A percentile compares a stretch with the other conserved stretches of the same genome.
phyloP scores from a whole-genome alignment of 495 filamentous ascomycete species.

The Lasiosphaeris hirsuta region DNA sequence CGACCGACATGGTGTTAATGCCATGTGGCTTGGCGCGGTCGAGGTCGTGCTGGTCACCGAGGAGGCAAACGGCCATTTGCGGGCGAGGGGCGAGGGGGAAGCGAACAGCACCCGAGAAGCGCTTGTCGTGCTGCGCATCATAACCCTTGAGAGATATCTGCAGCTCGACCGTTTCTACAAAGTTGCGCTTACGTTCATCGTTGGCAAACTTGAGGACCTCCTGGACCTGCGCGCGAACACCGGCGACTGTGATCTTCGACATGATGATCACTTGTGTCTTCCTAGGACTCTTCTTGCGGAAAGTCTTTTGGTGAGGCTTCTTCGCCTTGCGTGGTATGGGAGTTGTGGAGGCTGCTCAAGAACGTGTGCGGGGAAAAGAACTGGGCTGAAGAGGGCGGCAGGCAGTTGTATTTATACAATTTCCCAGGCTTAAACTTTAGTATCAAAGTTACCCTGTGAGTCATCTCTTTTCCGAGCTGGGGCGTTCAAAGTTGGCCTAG shows the following conservation, averaged over 20 bases:
- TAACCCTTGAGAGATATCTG: constrained; percentile 8
- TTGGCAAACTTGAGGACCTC: background rate
- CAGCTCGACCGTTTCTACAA: constrained; percentile 5
- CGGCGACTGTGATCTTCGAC: constrained; percentile 15
- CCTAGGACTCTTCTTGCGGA: constrained; percentile 2
- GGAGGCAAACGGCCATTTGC: constrained; percentile 85
- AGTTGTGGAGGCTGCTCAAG: background rate
- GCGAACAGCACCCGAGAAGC: constrained; percentile 90
- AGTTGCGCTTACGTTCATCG: background rate
- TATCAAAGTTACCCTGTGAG: no score
- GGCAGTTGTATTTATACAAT: background rate
- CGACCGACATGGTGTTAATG: constrained; percentile 87
- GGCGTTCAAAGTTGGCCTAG: no score
- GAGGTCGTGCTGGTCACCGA: constrained; percentile 98
- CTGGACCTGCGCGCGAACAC: constrained; percentile 7
- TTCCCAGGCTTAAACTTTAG: background rate
- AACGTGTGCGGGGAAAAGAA: background rate
- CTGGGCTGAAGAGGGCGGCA: background rate
- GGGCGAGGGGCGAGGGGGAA: constrained; percentile 83
- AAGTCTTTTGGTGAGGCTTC: constrained; percentile 11
- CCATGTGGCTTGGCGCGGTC: constrained; percentile 94
- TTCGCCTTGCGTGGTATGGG: background rate
- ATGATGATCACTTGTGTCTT: constrained; percentile 11
- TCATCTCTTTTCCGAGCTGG: no score
- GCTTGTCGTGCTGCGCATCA: constrained; percentile 2